Evolutionary conservation across 75 land plant species (phyloP).

Genomic region (Picea sitchensis): DNA sequence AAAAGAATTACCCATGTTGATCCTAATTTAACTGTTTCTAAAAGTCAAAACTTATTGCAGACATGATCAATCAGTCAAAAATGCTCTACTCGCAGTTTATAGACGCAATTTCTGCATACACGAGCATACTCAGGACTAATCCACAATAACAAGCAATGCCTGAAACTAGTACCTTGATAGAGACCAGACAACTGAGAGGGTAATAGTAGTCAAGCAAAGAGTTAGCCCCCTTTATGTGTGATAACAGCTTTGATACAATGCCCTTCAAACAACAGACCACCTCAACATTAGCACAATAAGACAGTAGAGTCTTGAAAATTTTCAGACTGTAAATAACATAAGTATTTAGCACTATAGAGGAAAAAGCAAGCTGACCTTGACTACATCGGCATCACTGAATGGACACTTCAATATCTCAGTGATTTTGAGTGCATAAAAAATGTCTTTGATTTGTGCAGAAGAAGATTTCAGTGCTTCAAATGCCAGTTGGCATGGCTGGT

Average conservation of each 20-base stretch:
- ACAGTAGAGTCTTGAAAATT: neutral
- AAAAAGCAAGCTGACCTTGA: conserved; percentile 31
- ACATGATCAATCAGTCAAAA: too few species aligned
- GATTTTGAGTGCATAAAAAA: conserved; percentile 44
- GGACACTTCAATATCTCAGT: conserved; percentile 40
- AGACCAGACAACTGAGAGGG: conserved; percentile 38
- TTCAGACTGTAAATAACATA: neutral
- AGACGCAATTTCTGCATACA: too few species aligned
- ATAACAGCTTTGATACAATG: conserved; percentile 32
- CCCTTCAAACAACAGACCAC: conserved; percentile 22
- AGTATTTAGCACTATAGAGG: neutral
- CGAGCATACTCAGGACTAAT: neutral
- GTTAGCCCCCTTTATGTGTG: conserved; percentile 22
- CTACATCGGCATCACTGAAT: conserved; percentile 11
- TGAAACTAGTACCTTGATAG: conserved; percentile 39
- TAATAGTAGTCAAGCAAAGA: conserved; percentile 52
- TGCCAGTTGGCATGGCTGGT: conserved; percentile 23
- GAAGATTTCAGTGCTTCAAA: conserved; percentile 24
- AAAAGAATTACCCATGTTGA: too few species aligned
- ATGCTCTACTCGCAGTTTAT: too few species aligned
- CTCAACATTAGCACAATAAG: neutral
- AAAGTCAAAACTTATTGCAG: too few species aligned
- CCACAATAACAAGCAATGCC: neutral
- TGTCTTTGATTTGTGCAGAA: conserved; percentile 33
- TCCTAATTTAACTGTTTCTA: too few species aligned